Percentiles rank a stretch among this genome's conserved stretches.
phyloP scores from a whole-genome alignment of 495 filamentous ascomycete genomes.

The Daldinia concentrica region DNA sequence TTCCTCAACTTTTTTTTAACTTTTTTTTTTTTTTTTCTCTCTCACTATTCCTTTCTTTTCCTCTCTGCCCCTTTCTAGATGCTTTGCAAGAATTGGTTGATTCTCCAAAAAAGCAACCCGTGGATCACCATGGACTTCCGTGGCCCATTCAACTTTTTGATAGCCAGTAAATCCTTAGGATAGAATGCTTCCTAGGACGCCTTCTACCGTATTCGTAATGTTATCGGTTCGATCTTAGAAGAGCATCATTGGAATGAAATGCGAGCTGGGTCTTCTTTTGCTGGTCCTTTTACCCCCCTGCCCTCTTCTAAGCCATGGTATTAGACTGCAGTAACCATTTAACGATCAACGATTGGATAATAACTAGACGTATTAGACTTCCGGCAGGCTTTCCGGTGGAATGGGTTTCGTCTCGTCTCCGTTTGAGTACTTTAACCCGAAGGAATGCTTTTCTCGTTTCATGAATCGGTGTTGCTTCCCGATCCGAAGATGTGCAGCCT shows the following conservation, averaged over 20 bases:
- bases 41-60: background rate
- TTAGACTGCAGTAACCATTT: conserved; percentile 15
- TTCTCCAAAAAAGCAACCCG: background rate
- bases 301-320: conserved; percentile 22
- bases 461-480: conserved; percentile 41
- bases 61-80: background rate
- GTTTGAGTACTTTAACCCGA: conserved; percentile 41
- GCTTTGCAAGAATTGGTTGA: background rate
- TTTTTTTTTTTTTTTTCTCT: background rate
- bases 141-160: conserved; percentile 3
- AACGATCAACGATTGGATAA: background rate
- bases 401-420: conserved; percentile 39
- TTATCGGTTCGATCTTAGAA: conserved; percentile 30
- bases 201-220: conserved; percentile 11
- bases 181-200: conserved; percentile 5
- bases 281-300: background rate
- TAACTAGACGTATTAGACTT: conserved; percentile 32
- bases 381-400: conserved; percentile 39
- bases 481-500: conserved; percentile 38
- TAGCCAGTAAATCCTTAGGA: conserved; percentile 4
- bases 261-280: background rate
- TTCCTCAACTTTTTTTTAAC: conserved; percentile 3
- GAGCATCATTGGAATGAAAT: background rate
- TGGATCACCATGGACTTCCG: background rate
- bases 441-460: conserved; percentile 42